Conservation (phyloP, 1,139 yeast genomes). For the Zhuliangozyma parablackwelliae region DNA sequence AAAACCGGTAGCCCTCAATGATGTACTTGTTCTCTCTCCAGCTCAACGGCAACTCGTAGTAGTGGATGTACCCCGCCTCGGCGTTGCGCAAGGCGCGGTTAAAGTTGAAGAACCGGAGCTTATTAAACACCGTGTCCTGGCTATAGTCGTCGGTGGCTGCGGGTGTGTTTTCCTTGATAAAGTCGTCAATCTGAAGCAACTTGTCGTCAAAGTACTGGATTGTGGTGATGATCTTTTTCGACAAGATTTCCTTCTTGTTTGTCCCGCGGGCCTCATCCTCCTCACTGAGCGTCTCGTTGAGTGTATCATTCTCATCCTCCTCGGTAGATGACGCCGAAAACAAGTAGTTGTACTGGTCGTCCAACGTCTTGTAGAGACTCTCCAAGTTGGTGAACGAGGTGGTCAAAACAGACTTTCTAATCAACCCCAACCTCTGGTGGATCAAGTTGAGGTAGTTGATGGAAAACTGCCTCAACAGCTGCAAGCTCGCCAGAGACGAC, state of each 20-base stretch:
- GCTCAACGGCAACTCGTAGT: slow-evolving; percentile 83
- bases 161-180: slow-evolving; percentile 37
- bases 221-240: slow-evolving; percentile 47
- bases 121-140: slow-evolving; percentile 29
- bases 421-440: slow-evolving; percentile 39
- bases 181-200: slow-evolving; percentile 46
- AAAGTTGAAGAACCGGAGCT: slow-evolving; percentile 53
- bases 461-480: slow-evolving; percentile 30
- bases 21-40: slow-evolving; percentile 94
- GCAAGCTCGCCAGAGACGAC: slow-evolving; percentile 24
- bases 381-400: slow-evolving; percentile 44
- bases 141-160: slow-evolving; percentile 26
- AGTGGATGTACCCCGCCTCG: slow-evolving; percentile 55
- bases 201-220: slow-evolving; percentile 56
- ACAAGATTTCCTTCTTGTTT: slow-evolving; percentile 29
- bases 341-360: slow-evolving; percentile 51
- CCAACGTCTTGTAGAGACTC: slow-evolving; percentile 45
- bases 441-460: slow-evolving; percentile 32
- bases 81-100: slow-evolving; percentile 59
- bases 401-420: slow-evolving; percentile 40
- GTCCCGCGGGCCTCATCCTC: slow-evolving; percentile 8
- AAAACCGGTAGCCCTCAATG: slow-evolving; percentile 79
- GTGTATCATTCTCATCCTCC: slow-evolving; percentile 36
- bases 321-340: slow-evolving; percentile 17
- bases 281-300: slow-evolving; percentile 16